phyloP scores from a whole-genome alignment of 1,139 yeast genomes.

The Candida tunisiensis region DNA sequence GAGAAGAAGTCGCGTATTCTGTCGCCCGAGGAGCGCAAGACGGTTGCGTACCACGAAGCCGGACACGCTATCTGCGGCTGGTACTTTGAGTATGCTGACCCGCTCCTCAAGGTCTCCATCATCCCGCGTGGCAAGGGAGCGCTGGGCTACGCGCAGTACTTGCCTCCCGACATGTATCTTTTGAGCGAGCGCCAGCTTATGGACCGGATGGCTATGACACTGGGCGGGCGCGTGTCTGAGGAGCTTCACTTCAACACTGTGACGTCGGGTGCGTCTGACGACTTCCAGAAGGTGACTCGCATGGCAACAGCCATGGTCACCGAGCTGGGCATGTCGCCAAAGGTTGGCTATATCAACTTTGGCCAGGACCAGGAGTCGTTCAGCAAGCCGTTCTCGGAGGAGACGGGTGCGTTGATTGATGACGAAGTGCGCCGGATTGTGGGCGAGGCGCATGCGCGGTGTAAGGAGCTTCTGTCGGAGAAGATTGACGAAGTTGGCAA shows the following conservation, averaged over 20 bases:
- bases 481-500: constrained; percentile 58
- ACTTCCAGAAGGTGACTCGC: constrained; percentile 87
- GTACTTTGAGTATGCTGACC: constrained; percentile 81
- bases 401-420: constrained; percentile 68
- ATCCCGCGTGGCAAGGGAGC: constrained; percentile 97
- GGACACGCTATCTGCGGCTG: constrained; percentile 99
- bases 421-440: constrained; percentile 72
- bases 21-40: constrained; percentile 66
- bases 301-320: constrained; percentile 93
- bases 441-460: constrained; percentile 54
- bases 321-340: constrained; percentile 76
- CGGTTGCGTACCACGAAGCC: constrained; percentile 96
- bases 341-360: constrained; percentile 70
- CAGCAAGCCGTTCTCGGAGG: constrained; percentile 85
- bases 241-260: constrained; percentile 81
- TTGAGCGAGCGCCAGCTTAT: constrained; percentile 60
- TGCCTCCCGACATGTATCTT: constrained; percentile 86
- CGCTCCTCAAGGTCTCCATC: constrained; percentile 83
- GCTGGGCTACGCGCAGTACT: constrained; percentile 92
- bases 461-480: constrained; percentile 50
- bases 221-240: constrained; percentile 94
- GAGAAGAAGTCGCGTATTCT: constrained; percentile 81
- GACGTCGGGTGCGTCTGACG: constrained; percentile 92
- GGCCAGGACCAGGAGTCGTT: constrained; percentile 39
- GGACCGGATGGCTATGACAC: constrained; percentile 91